A percentile compares a stretch with the other conserved stretches of the same genome.
Conservation (phyloP, 139 green algal species). For the Closterium sp. region DNA sequence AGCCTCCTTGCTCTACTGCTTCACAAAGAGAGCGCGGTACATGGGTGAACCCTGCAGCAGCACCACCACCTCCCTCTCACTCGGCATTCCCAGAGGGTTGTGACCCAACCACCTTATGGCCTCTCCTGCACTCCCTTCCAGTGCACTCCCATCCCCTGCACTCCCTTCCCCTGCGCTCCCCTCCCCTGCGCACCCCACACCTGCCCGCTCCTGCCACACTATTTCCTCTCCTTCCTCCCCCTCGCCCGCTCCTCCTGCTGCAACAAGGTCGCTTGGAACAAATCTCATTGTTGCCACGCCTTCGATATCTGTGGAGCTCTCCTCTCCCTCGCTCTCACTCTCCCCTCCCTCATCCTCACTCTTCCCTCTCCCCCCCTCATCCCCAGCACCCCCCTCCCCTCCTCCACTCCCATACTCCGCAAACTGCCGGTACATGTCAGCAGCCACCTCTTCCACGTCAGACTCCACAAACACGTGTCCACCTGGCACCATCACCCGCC, state of each 20-base stretch:
- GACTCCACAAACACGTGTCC: slow-evolving; percentile 38
- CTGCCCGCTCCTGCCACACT: neutral
- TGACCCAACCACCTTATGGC: neutral
- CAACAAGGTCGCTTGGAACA: neutral
- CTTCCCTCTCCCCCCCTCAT: neutral
- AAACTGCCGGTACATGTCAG: slow-evolving; percentile 40
- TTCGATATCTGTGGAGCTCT: neutral
- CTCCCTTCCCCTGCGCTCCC: too few relatives aligned
- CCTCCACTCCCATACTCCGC: neutral
- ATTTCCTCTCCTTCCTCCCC: neutral
- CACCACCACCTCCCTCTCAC: neutral
- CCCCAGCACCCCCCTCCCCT: neutral
- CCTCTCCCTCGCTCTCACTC: too few relatives aligned
- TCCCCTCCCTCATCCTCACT: neutral
- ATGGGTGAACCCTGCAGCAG: neutral
- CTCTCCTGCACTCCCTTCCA: neutral
- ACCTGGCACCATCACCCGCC: neutral
- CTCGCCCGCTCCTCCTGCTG: neutral
- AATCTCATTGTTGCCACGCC: neutral
- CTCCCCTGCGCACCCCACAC: neutral
- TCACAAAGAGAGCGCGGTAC: neutral
- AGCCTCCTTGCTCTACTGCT: neutral
- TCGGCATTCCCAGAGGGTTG: neutral
- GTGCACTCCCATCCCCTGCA: too few relatives aligned
- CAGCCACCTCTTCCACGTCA: slow-evolving; percentile 44